Evolutionary conservation across 2,329 filamentous ascomycete species (phyloP), one percentile per base, ranked within the genome.

Genomic region (Apiospora marii): DNA sequence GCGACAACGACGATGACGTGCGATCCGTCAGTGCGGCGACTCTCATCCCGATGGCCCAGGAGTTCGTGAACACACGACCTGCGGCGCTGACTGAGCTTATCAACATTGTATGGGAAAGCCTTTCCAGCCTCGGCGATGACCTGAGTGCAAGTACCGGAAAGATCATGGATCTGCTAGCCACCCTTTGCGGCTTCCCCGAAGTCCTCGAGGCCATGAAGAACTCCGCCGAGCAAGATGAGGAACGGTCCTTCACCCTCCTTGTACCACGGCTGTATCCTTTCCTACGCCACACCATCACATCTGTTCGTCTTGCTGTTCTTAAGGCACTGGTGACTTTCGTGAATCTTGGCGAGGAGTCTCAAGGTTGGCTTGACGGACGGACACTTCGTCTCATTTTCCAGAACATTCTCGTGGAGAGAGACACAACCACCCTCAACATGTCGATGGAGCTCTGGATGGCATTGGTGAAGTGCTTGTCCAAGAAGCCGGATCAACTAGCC

Each of bases 21-120:
- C 93, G 97, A 75, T 95, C 97, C 24, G 96, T 98, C 77, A 98
- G 96, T 83, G 96, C 97, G 13, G 96, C 96, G n/a, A 99, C 97
- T 0, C 85, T 99, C 64, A 96, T 98, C 68, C 96, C 96, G 0
- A 98, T 99, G 83, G 95, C 96, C 6, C 93, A 96, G 80, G 96
- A 99, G 79, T 97, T 98, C 78, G 95, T 98, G 76, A 92, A 91
- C 49, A 90, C 97, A 81, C 92, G 96, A 22, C 93, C 94, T 22
- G 87, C 87, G 46, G 92, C 94, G 61, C 87, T 99, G 44, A 92
- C 95, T 74, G 88, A 89, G 43, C 90, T 99, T 51, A 97, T 98
- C 82, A 92, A 93, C 79, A 97, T 98, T 73, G 95, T 99, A 41
- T 99, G 96, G 96, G 94, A 97, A 79, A 98, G 96, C 84, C 87